Evolutionary conservation across 2,329 filamentous ascomycete genomes (phyloP), one percentile per base, ranked within the genome.

Genomic region (Dothideomycetes sp.): DNA sequence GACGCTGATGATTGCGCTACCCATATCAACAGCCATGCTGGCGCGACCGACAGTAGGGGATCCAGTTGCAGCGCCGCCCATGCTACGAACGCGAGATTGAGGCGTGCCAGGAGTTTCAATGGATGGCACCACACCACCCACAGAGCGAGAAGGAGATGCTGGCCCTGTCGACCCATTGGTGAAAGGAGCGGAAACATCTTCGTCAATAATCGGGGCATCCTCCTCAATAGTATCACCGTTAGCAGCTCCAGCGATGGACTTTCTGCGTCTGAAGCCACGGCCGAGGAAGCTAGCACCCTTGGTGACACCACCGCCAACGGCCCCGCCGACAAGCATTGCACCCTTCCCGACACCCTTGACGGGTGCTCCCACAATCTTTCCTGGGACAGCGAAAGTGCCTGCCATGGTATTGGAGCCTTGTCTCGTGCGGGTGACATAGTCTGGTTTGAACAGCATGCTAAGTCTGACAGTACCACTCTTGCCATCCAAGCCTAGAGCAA

Each of bases 341-440:
- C 86, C 88, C 42, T 79, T 82, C 19, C 84, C 84, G 27, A 83
- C 79, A 31, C 87, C 88, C 65, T 96, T 96, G 61, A 98, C 81
- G n/a, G 91, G 93, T 14, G 81, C 91, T 29, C 89, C 89, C 19
- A 96, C 84, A 44, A 98, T 87, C 62, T 88, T 88, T 35, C 84
- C 84, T 19, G 91, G 86, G 1, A 79, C 72, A 4, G 80, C 81
- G 58, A 96, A 95, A 1, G 87, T 94, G 22, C 88, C 88, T 1
- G 81, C 81, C 66, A 98, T 94, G 1, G 89, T 95, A 1, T 87
- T 87, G 0, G 87, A 91, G 37, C 91, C 91, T 60, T 95, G 85
- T 36, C 87, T 76, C 10, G 83, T 75, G 40, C 91, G 79, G 11
- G 81, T 83, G 44, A 98, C 81, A 55, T 96, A 98, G 56, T 86